phyloP scores from a whole-genome alignment of 2,329 filamentous ascomycete species.

The Cordyceps javanica region DNA sequence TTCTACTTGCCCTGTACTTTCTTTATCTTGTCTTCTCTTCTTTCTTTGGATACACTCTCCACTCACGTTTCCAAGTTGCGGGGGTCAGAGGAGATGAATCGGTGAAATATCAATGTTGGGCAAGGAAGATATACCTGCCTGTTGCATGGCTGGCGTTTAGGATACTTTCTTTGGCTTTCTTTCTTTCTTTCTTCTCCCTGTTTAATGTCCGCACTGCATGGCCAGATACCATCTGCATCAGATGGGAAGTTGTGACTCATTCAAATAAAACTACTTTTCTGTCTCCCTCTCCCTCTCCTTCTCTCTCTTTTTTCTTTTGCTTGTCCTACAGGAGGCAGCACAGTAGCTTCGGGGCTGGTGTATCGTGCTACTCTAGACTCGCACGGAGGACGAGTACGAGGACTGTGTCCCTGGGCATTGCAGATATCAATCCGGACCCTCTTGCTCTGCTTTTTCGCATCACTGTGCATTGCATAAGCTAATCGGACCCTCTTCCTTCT shows the following conservation, averaged over 20 bases:
- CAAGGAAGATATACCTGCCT: neutral
- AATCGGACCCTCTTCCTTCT: no score
- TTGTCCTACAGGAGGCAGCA: no score
- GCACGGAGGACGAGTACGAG: no score
- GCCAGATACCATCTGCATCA: slow-evolving; percentile 1
- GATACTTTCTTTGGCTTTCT: neutral
- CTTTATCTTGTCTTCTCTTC: neutral
- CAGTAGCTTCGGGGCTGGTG: no score
- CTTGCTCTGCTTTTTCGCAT: no score
- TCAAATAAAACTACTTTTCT: neutral
- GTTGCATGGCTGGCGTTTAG: slow-evolving; percentile 9
- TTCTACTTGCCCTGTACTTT: neutral
- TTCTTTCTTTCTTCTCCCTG: neutral
- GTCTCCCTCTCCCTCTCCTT: neutral
- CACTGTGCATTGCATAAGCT: no score
- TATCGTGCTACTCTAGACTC: no score
- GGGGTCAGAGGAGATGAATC: no score
- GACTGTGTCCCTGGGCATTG: no score
- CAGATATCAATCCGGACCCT: no score
- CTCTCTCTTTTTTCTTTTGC: neutral
- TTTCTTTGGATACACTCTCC: neutral
- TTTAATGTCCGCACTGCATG: neutral
- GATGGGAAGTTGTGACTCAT: neutral
- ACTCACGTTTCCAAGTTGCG: neutral
- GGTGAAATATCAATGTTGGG: slow-evolving; percentile 1